Evolutionary conservation across 1,139 yeast genomes (phyloP).

Genomic region (Suhomyces chickasaworum): DNA sequence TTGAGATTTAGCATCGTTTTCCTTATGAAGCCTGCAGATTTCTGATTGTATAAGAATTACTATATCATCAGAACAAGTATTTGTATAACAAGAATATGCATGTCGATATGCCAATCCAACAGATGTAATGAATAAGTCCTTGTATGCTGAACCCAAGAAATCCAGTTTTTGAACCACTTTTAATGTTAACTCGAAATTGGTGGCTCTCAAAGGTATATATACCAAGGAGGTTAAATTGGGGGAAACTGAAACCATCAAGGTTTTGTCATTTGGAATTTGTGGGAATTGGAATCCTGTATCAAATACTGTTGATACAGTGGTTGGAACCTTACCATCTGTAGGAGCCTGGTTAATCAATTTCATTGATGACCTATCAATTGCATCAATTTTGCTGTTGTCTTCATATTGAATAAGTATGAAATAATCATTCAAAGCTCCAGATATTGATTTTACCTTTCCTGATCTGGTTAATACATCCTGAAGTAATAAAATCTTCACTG

Average conservation of each 20-base stretch:
- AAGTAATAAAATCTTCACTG: slow-evolving; percentile 21
- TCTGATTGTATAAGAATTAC: slow-evolving; percentile 55
- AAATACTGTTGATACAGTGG: slow-evolving; percentile 45
- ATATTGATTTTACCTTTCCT: slow-evolving; percentile 26
- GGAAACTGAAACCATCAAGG: slow-evolving; percentile 51
- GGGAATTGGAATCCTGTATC: slow-evolving; percentile 64
- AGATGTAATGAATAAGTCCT: slow-evolving; percentile 45
- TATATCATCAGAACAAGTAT: slow-evolving; percentile 66
- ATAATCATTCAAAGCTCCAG: slow-evolving; percentile 27
- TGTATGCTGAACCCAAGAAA: slow-evolving; percentile 24
- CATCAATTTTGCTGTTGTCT: slow-evolving; percentile 43
- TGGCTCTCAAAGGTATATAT: slow-evolving; percentile 30
- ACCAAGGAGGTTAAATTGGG: slow-evolving; percentile 59
- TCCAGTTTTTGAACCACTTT: slow-evolving; percentile 31
- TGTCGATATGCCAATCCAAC: slow-evolving; percentile 67
- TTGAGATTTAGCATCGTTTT: slow-evolving; percentile 18
- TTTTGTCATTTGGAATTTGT: slow-evolving; percentile 21
- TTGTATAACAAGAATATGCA: slow-evolving; percentile 67
- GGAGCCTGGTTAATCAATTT: slow-evolving; percentile 20
- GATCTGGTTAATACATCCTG: slow-evolving; percentile 27
- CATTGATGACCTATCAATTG: slow-evolving; percentile 41
- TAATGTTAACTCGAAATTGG: slow-evolving; percentile 26
- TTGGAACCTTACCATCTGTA: slow-evolving; percentile 19
- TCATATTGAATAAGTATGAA: slow-evolving; percentile 32
- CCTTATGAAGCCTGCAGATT: slow-evolving; percentile 27